Conservation (phyloP, 495 filamentous ascomycete species). For the Hypomontagnella submonticulosa region DNA sequence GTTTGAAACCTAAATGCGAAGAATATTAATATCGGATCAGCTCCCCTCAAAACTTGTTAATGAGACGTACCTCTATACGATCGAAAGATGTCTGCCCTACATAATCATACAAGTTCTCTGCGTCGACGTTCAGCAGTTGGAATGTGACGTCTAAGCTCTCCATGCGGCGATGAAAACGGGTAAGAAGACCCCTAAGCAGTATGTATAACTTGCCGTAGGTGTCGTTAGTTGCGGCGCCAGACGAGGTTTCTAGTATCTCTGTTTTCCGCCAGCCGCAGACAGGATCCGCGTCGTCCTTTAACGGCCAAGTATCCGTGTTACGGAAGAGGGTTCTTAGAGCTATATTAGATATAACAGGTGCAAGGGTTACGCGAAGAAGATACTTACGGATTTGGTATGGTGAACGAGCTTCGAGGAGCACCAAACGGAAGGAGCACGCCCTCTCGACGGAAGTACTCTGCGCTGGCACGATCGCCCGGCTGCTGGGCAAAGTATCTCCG, state of each 20-base stretch:
- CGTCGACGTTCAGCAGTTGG: constrained; percentile 26
- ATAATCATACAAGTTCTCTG: constrained; percentile 13
- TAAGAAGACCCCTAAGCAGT: constrained; percentile 37
- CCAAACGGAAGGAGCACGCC: constrained; percentile 51
- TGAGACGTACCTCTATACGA: constrained; percentile 37
- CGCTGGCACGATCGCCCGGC: constrained; percentile 32
- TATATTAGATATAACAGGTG: neutral
- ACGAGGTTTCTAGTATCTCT: constrained; percentile 27
- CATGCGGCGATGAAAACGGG: constrained; percentile 25
- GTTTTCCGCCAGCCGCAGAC: constrained; percentile 39
- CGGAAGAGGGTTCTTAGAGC: constrained; percentile 38
- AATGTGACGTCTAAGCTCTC: constrained; percentile 13
- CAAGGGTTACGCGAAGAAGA: neutral
- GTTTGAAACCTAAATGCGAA: constrained; percentile 26
- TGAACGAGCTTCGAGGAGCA: constrained; percentile 39
- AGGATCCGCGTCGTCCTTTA: constrained; percentile 44
- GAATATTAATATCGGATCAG: neutral
- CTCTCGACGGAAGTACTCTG: constrained; percentile 43
- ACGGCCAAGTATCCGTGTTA: constrained; percentile 18
- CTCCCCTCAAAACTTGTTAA: neutral
- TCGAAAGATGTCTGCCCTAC: constrained; percentile 13
- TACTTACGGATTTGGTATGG: constrained; percentile 49
- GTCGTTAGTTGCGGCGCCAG: constrained; percentile 39
- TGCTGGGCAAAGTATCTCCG: constrained; percentile 23
- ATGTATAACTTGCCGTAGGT: constrained; percentile 48